Base-by-base conservation (phyloP, 352 stramenopile species). In the Phytopythium mirpurense region DNA sequence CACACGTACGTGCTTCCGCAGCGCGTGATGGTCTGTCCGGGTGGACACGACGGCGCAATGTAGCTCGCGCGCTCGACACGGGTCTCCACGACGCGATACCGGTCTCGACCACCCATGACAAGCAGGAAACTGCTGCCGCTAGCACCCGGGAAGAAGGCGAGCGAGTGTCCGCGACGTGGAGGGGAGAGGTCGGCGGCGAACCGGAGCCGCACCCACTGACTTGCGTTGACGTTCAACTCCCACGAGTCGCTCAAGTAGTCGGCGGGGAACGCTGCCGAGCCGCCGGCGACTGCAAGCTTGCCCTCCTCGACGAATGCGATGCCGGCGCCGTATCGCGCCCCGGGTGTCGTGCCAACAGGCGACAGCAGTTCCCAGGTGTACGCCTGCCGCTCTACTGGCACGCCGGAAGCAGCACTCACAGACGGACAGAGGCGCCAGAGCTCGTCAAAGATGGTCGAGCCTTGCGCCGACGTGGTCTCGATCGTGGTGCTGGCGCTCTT, bases 231-330 rank as follows among this genome's bases (percentile, higher is more conserved):
- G 19, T 89, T 86, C 42, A 87, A 61, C 50, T 89, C 81, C 81
- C 81, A 91, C 15, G 67, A 60, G 37, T 91, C 81, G 31, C 64
- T 70, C 5, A 91, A 63, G 44, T 86, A 91, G 48, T 91, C 81
- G 46, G 67, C 86, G 6, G 81, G 81, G 51, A 91, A 91, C n/a
- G 66, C 71, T 48, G 77, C 88, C 15, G 81, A 91, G 12, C 81
- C 81, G 5, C 78, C 81, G 8, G 68, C 62, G 7, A 91, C 59
- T 27, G 73, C 64, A 7, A 90, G 40, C 49, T 80, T 83, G 14
- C 78, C 77, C 50, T 85, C 67, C 35, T 87, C 74, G 24, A 88
- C 58, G 51, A 86, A 79, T 12, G 59, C 57, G 15, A 84, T 62
- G 2, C 74, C 72, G 1, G 77, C 59, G 15, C 78, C 78, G 42